Evolutionary conservation across 441 rosid species (phyloP).

Genomic region (Gossypium gossypioides): DNA sequence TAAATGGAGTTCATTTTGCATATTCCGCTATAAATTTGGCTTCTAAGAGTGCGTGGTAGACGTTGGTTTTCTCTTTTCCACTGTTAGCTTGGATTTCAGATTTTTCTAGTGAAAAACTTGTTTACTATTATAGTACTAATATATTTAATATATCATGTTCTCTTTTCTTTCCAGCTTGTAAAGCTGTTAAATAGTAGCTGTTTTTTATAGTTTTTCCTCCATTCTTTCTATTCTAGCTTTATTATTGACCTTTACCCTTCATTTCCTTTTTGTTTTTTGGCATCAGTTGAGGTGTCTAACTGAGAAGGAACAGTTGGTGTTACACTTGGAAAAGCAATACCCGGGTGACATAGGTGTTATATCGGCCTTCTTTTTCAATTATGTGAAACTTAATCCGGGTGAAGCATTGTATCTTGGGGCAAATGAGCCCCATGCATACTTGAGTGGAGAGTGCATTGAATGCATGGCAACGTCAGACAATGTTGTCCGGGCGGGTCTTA

Average conservation of each 20-base stretch:
- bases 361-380: conserved; percentile 57
- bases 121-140: neutral
- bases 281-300: conserved; percentile 48
- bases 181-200: neutral
- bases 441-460: conserved; percentile 62
- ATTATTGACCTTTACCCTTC: neutral
- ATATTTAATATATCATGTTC: neutral
- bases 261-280: neutral
- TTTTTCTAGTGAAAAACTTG: neutral
- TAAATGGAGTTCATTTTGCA: neutral
- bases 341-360: conserved; percentile 61
- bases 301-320: conserved; percentile 57
- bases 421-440: conserved; percentile 78
- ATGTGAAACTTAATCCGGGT: conserved; percentile 67
- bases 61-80: neutral
- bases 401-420: conserved; percentile 75
- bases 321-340: conserved; percentile 55
- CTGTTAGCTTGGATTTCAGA: neutral
- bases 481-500: conserved; percentile 78
- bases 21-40: neutral
- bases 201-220: neutral
- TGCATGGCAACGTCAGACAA: conserved; percentile 88
- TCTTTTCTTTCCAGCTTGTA: neutral
- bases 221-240: neutral
- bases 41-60: neutral